These are phyloP conservation scores for Fusarium keratoplasticum DNA, from an alignment of 2,329 filamentous ascomycete species.

Conservation along the genomic window DNA sequence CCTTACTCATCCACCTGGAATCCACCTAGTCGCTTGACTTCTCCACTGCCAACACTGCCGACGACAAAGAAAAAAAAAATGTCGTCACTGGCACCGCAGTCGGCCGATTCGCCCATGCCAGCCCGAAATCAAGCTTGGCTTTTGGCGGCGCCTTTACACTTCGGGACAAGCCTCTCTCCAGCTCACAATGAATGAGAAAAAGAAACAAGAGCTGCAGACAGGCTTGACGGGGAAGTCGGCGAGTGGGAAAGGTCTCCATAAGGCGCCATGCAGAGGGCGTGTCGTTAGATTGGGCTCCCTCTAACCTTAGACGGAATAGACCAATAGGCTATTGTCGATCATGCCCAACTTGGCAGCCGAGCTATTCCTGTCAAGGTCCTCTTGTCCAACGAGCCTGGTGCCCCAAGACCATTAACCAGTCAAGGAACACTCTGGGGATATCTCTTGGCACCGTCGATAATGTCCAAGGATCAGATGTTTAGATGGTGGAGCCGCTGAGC, in stretches of 20 bases:
- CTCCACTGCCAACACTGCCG: constrained; percentile 4
- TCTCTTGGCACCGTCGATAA: constrained; percentile 43
- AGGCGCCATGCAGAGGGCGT: constrained; percentile 23
- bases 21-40: constrained; percentile 7
- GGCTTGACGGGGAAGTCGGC: constrained; percentile 11
- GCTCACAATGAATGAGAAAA: background rate
- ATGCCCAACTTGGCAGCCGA: constrained; percentile 34
- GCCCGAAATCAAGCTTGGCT: constrained; percentile 41
- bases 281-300: constrained; percentile 21
- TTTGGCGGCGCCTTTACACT: constrained; percentile 25
- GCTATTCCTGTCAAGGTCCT: constrained; percentile 35
- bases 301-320: constrained; percentile 24
- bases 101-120: constrained; percentile 39
- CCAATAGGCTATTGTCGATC: constrained; percentile 39
- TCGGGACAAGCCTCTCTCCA: constrained; percentile 28
- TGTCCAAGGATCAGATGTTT: constrained; percentile 29
- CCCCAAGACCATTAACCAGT: constrained; percentile 21
- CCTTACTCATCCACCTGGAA: constrained; percentile 13
- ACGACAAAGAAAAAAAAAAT: constrained; percentile 13
- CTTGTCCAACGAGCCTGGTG: constrained; percentile 28
- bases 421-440: constrained; percentile 41
- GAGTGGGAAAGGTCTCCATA: constrained; percentile 14
- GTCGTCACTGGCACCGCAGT: constrained; percentile 37
- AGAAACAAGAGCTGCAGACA: constrained; percentile 23
- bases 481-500: constrained; percentile 16